Evolutionary conservation across 257 asterid genomes (phyloP), one percentile per base, ranked within the genome.

Genomic region (Anisodus tanguticus): DNA sequence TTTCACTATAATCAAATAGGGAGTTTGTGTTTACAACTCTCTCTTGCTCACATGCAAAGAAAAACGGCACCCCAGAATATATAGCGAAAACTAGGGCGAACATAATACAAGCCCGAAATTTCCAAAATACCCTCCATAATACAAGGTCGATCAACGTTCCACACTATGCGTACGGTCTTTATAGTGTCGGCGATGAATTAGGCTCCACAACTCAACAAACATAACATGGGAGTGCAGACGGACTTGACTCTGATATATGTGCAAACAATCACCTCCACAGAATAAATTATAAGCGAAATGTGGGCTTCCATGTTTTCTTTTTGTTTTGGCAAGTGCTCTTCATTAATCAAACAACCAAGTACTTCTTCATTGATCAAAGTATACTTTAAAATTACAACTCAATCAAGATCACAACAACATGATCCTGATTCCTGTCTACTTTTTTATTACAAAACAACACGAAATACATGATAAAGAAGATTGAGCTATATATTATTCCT

Each of bases 291-390:
- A 22, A 11, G 43, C 35, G 43, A 64, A 22, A 4, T 26, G 10
- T 63, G 70, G 9, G 43, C 17, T 64, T 64, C 43, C 9, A 12
- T 67, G 49, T 31, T 57, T 22, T 58, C 17, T 9, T 58, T 58
- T 17, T 6, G 26, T 58, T 16, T 58, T 58, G 26, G 64, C 6
- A 58, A 58, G 31, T 58, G 17, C 64, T 58, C 64, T n/a, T 58
- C 62, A 16, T 57, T 57, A 7, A 58, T 2, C 26, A 58, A 37
- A 66, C 47, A 66, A 67, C 22, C 74, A 35, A 12, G 39, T 67
- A 19, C 76, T 68, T 68, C 51, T 37, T 68, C 77, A 69, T 39
- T 69, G 15, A 69, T 69, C 77, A 69, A 69, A 69, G 39, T 41
- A n/a, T 41, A 69, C 54, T 69, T 69, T 4, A 69, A 19, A 69